Evolutionary conservation across 176 grass and related monocot genomes (phyloP), one percentile per base, ranked within the genome.

Genomic region (Oryza nivara): DNA sequence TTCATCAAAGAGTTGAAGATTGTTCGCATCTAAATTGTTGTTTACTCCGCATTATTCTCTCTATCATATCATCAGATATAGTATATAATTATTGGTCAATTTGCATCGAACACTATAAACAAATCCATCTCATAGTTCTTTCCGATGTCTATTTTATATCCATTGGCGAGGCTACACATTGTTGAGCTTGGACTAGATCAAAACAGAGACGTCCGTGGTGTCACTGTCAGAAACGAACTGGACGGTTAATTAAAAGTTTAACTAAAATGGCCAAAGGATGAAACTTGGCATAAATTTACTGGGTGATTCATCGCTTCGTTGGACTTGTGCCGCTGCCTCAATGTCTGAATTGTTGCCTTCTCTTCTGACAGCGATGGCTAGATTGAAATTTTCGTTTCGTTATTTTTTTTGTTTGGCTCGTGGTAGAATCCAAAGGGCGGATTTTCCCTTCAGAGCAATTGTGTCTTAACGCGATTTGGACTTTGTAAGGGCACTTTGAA

Each of bases 31-130:
- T 28, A 6, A 49, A 66, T 25, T 6, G 8, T 73, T 73, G 68
- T 79, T 86, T 40, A 66, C 68, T 52, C 68, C 7, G 75, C 52
- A 85, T 85, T 48, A 79, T 79, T 65, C 54, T 35, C 41, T 70
- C 51, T 12, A n/a, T 15, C 67, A 72, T 63, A 67, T 48, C 14
- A 36, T 72, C 23, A 61, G 14, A 30, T 9, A 34, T 51, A 44
- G 43, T 44, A 54, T 63, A 41, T 19, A 63, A 7, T 8, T 58
- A 68, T 28, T 2, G 15, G 47, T 60, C 65, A 77, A 61, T 61
- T 84, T 14, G 66, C 25, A 35, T 35, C 23, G 4, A 70, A 17
- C 5, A 1, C 15, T 83, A 25, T 25, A 79, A 48, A 34, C 9
- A 46, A 70, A 70, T 36, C 26, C 12, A 6, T 8, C 17, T 0